Base-by-base conservation (phyloP, 306 rosid species). In the Vicia sativa region DNA sequence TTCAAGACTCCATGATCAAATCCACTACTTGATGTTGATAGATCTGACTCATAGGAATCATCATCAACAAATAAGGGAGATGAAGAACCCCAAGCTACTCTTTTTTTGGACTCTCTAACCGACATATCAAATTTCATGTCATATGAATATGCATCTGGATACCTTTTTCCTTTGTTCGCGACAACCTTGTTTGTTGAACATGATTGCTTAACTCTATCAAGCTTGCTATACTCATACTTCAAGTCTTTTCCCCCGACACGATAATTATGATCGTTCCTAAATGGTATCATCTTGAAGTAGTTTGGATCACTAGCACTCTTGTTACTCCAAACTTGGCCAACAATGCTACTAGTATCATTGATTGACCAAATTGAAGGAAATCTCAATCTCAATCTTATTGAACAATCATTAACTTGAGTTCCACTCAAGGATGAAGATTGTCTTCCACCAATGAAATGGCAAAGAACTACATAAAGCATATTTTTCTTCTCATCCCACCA, bases 291-390 rank as follows among this genome's bases (percentile, higher is more conserved):
- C 16, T 74, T 74, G 58, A 85, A 87, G 75, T 79, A 79, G 28
- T 79, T 73, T 1, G 43, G n/a, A 39, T 83, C 86, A 1, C 43
- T 29, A 38, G 4, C 34, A 38, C 78, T 46, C 74, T 83, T 89
- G 64, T 66, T 80, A 54, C 81, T 89, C 93, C 93, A 89, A 38
- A 87, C 77, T 58, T 80, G 69, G 56, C 93, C 93, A 53, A 78
- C 80, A 14, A 80, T n/a, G 37, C 21, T 65, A 13, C 75, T 79
- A 18, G 77, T 67, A 2, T 81, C 56, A 16, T 70, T 60, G 21
- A 87, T 83, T 69, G 91, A 83, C 91, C 87, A 78, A 42, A 59
- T 50, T 58, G 85, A 67, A 3, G 87, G 82, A 59, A 77, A 68
- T 46, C 39, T 73, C 69, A 87, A 56, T 68, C 43, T 79, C 71